Percentiles rank a stretch among this genome's conserved stretches.
Evolutionary conservation across 2,329 filamentous ascomycete genomes (phyloP).

Genomic region (Colletotrichum navitas): DNA sequence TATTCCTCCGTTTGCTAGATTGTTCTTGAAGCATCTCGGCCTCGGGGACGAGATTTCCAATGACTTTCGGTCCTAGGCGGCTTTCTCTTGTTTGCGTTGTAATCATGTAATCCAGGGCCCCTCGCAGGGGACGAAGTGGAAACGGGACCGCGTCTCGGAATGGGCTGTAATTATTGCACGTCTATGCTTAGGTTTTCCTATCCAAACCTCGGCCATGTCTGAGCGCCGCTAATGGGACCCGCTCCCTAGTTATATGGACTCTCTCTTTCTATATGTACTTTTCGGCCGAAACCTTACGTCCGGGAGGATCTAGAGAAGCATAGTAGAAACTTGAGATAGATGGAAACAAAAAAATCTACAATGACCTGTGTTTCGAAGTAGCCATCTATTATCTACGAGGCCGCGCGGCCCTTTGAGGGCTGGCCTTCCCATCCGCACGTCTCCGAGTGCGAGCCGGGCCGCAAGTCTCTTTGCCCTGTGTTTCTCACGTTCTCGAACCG

Average conservation of each 20-base stretch:
- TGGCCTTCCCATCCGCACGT: background rate
- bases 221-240: slow-evolving; percentile 4
- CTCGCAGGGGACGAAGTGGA: background rate
- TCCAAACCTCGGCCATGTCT: slow-evolving; percentile 14
- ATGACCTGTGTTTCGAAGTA: background rate
- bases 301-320: background rate
- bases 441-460: slow-evolving; percentile 1
- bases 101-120: too few species aligned
- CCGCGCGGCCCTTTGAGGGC: background rate
- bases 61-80: background rate
- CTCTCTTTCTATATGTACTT: slow-evolving; percentile 1
- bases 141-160: background rate
- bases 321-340: background rate
- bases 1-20: background rate
- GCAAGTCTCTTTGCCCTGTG: background rate
- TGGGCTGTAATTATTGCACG: slow-evolving; percentile 5
- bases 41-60: background rate
- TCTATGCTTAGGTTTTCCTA: slow-evolving; percentile 22
- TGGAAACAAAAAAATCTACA: background rate
- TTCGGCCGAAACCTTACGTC: background rate
- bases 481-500: background rate
- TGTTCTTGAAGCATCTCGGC: background rate
- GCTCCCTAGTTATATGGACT: background rate
- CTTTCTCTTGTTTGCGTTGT: background rate
- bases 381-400: slow-evolving; percentile 4